These are phyloP conservation scores for Pestalotiopsis sp. DNA, from an alignment of 2,329 filamentous ascomycete genomes.

Conservation along the genomic window DNA sequence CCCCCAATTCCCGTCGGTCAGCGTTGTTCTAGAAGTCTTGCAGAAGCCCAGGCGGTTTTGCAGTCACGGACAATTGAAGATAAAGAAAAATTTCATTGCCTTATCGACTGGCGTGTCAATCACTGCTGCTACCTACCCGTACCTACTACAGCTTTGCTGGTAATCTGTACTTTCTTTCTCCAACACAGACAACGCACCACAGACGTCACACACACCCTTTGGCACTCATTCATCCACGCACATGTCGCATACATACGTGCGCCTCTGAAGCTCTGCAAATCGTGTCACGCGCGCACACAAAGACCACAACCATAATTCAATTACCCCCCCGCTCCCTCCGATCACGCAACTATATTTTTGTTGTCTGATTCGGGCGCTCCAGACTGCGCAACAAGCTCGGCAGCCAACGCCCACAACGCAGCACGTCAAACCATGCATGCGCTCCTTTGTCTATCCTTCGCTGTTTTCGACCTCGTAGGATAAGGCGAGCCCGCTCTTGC, in stretches of 20 bases:
- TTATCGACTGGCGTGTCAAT: neutral
- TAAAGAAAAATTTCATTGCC: neutral
- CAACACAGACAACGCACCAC: neutral
- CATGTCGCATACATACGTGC: neutral
- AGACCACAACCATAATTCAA: neutral
- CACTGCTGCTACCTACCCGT: neutral
- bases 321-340: constrained; percentile 7
- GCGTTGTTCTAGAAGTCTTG: neutral
- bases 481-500: constrained; percentile 5
- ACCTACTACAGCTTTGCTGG: neutral
- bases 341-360: constrained; percentile 2
- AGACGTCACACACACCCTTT: neutral
- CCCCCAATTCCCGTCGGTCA: neutral
- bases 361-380: too few species aligned
- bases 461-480: constrained; percentile 22
- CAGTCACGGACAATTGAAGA: neutral
- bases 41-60: neutral
- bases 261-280: neutral
- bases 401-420: neutral
- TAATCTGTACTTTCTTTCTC: neutral
- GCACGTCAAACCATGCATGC: constrained; percentile 7
- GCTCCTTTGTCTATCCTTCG: constrained; percentile 19
- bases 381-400: neutral
- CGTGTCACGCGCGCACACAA: neutral
- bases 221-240: neutral